Base-by-base conservation (phyloP, 2,329 filamentous ascomycete species). In the Neophaeococcomyces mojaviensis region DNA sequence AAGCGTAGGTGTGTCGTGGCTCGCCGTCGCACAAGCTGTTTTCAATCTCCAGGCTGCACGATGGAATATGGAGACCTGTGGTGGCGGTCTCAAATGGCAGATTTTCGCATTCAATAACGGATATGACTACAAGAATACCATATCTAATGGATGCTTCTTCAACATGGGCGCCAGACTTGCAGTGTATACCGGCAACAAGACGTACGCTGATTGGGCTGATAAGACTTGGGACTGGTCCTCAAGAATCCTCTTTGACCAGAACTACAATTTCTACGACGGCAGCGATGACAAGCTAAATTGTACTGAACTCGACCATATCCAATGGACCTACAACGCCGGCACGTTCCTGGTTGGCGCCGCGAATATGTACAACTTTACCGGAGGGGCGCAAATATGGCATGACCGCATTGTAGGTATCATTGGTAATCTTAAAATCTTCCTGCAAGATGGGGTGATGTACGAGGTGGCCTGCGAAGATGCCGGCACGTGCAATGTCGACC, bases 1-100 rank as follows among this genome's bases (percentile, higher is more conserved):
- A 0, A 76, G 74, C 47, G 61, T 81, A 44, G 79, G 84, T 0
- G 80, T 84, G 50, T 44, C 41, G 13, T 94, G 85, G 85, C 73
- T 92, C n/a, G 79, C 81, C 5, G 73, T 92, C 44, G 82, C 77
- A 1, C 84, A 88, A 62, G 84, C 82, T 9, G 83, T 87, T 2
- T 94, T 90, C 64, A 88, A 90, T 67, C 81, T 83, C 41, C 87
- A 88, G 58, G 79, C 78, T 2, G 65, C 66, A 16, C 77, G 86
- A 18, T 90, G 86, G 83, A 81, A 92, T 55, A 68, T 65, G 2
- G 58, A 66, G 0, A 72, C 71, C 1, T 94, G 88, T 63, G 71
- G 68, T 38, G 88, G 88, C 40, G 88, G 88, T 8, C 65, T 94
- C 54, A 79, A 84, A 52, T 94, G 88, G 88, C 88, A 94, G 67